These are phyloP conservation scores for Xanthoparmelia taractica DNA, from an alignment of 495 filamentous ascomycete species.

Conservation along the genomic window DNA sequence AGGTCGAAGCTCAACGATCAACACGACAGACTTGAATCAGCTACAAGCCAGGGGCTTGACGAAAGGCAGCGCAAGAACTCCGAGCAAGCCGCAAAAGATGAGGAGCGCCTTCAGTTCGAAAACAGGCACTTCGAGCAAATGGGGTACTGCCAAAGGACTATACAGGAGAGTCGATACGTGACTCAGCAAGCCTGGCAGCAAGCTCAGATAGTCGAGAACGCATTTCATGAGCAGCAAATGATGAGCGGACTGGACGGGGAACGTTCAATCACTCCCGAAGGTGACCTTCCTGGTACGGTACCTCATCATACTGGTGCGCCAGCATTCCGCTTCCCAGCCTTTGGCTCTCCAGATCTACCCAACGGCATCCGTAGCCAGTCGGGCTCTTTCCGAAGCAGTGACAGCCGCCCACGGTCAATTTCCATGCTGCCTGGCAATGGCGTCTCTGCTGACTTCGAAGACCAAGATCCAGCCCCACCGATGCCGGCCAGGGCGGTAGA, in stretches of 20 bases:
- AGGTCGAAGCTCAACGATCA: slow-evolving; percentile 70
- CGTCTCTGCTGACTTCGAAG: slow-evolving; percentile 23
- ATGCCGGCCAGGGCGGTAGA: slow-evolving; percentile 27
- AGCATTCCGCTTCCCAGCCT: slow-evolving; percentile 29
- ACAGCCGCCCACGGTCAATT: slow-evolving; percentile 22
- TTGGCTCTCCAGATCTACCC: slow-evolving; percentile 22
- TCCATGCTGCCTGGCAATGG: slow-evolving; percentile 24
- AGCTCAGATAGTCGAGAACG: slow-evolving; percentile 40
- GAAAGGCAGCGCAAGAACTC: slow-evolving; percentile 65
- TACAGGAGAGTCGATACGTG: slow-evolving; percentile 42
- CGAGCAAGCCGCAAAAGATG: slow-evolving; percentile 56
- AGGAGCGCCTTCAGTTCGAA: slow-evolving; percentile 56
- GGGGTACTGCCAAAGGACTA: slow-evolving; percentile 36
- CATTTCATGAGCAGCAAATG: slow-evolving; percentile 37
- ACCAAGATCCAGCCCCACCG: slow-evolving; percentile 26
- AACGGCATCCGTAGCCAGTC: slow-evolving; percentile 31
- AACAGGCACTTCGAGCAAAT: slow-evolving; percentile 41
- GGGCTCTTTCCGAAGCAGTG: slow-evolving; percentile 33
- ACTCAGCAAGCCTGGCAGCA: slow-evolving; percentile 45
- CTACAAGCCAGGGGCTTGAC: slow-evolving; percentile 65
- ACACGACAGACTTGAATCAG: slow-evolving; percentile 66
- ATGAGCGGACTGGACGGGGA: slow-evolving; percentile 38
- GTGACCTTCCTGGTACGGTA: slow-evolving; percentile 43
- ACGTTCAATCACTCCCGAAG: slow-evolving; percentile 43
- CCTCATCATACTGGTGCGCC: slow-evolving; percentile 27